These are phyloP conservation scores for Microglena sp. DNA, from an alignment of 139 green algal species.

Conservation along the genomic window DNA sequence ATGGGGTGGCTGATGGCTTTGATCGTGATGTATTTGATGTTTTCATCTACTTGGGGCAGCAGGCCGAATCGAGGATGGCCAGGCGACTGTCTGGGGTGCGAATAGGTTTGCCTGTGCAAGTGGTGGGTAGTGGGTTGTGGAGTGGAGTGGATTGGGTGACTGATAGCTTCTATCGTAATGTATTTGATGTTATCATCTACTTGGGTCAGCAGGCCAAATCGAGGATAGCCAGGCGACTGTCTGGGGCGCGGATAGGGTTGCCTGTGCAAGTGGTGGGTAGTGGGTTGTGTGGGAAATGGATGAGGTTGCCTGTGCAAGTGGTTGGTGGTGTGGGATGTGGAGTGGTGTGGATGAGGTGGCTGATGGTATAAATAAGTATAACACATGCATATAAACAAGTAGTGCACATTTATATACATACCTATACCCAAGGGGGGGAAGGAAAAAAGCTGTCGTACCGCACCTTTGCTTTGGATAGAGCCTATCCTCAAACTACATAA, in stretches of 20 bases:
- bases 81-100: conserved; percentile 90
- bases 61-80: conserved; percentile 93
- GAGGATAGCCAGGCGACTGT: conserved; percentile 88
- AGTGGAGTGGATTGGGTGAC: conserved; percentile 84
- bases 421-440: too few relatives aligned
- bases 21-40: conserved; percentile 94
- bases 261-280: too few relatives aligned
- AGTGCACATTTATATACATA: too few relatives aligned
- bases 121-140: neutral
- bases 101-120: conserved; percentile 90
- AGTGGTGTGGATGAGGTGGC: conserved; percentile 84
- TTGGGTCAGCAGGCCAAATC: conserved; percentile 88
- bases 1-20: conserved; percentile 97
- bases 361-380: conserved; percentile 98
- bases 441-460: too few relatives aligned
- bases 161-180: conserved; percentile 95
- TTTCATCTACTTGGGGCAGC: conserved; percentile 65
- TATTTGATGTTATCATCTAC: conserved; percentile 86
- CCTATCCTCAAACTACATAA: too few relatives aligned
- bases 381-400: too few relatives aligned
- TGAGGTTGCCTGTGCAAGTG: conserved; percentile 87
- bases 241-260: conserved; percentile 93
- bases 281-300: conserved; percentile 87
- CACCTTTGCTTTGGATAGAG: too few relatives aligned
- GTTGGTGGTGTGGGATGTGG: neutral